These are phyloP conservation scores for Candida xyloterini DNA, from an alignment of 805 yeast species.

Conservation along the genomic window DNA sequence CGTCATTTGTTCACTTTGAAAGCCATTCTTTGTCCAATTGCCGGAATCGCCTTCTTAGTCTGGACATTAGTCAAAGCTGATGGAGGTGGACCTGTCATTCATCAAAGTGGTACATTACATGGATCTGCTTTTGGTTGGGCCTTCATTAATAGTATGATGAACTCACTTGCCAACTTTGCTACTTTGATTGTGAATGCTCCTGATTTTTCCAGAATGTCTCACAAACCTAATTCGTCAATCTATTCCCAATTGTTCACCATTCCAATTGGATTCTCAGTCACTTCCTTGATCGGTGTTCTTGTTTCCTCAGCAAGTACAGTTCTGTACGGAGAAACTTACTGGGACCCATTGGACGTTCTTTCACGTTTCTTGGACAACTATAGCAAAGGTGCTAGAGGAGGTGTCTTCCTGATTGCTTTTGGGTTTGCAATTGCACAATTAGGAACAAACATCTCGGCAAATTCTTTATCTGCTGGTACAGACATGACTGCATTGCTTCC, in stretches of 20 bases:
- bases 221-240: constrained; percentile 47
- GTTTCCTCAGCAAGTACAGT: constrained; percentile 75
- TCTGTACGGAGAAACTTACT: constrained; percentile 64
- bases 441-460: constrained; percentile 74
- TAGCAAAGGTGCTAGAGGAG: constrained; percentile 65
- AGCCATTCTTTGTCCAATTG: constrained; percentile 74
- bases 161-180: constrained; percentile 80
- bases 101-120: constrained; percentile 47
- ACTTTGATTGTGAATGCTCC: constrained; percentile 88
- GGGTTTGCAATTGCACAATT: constrained; percentile 74
- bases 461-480: constrained; percentile 69
- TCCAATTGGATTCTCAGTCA: constrained; percentile 74
- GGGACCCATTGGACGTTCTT: constrained; percentile 84
- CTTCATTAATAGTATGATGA: constrained; percentile 74
- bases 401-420: constrained; percentile 70
- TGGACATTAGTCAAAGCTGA: constrained; percentile 82
- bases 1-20: constrained; percentile 83
- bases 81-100: constrained; percentile 74
- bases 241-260: constrained; percentile 62
- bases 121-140: constrained; percentile 79
- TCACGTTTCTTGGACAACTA: constrained; percentile 55
- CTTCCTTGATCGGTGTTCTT: constrained; percentile 80
- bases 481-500: constrained; percentile 69
- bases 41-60: constrained; percentile 76
- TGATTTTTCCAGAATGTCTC: constrained; percentile 83